Conservation (phyloP, 495 filamentous ascomycete genomes). For the Talaromyces ruber region DNA sequence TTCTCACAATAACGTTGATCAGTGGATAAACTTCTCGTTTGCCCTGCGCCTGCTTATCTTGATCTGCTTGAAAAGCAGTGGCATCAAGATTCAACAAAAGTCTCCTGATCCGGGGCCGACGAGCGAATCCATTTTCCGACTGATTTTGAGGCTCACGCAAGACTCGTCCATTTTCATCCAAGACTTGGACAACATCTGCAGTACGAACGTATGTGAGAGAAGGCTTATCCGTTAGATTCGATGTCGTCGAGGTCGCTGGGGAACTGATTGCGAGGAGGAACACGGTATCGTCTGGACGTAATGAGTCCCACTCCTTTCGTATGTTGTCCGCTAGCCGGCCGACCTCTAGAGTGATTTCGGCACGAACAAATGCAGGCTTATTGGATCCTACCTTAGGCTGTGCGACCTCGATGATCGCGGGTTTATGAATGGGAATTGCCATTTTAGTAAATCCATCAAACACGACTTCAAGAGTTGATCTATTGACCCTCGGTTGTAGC, state of each 20-base stretch:
- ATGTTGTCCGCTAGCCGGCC: conserved; percentile 65
- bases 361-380: conserved; percentile 75
- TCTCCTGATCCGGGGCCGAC: conserved; percentile 50
- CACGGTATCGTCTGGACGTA: conserved; percentile 82
- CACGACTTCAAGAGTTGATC: conserved; percentile 49
- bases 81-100: conserved; percentile 79
- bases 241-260: conserved; percentile 37
- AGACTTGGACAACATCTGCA: conserved; percentile 78
- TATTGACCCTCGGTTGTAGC: conserved; percentile 59
- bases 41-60: conserved; percentile 50
- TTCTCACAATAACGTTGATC: conserved; percentile 80
- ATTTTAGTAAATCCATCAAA: conserved; percentile 88
- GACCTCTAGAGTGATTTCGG: conserved; percentile 84
- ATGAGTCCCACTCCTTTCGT: conserved; percentile 81
- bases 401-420: conserved; percentile 79
- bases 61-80: conserved; percentile 69
- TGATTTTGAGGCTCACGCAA: conserved; percentile 51
- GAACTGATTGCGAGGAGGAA: conserved; percentile 71
- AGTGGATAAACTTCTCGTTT: conserved; percentile 72
- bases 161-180: conserved; percentile 78
- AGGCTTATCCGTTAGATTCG: conserved; percentile 41
- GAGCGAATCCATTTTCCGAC: conserved; percentile 43
- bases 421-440: conserved; percentile 79
- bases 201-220: conserved; percentile 64
- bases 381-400: conserved; percentile 78